Evolutionary conservation across 768 basidiomycete species (phyloP).

Genomic region (Amylocystis lapponica): DNA sequence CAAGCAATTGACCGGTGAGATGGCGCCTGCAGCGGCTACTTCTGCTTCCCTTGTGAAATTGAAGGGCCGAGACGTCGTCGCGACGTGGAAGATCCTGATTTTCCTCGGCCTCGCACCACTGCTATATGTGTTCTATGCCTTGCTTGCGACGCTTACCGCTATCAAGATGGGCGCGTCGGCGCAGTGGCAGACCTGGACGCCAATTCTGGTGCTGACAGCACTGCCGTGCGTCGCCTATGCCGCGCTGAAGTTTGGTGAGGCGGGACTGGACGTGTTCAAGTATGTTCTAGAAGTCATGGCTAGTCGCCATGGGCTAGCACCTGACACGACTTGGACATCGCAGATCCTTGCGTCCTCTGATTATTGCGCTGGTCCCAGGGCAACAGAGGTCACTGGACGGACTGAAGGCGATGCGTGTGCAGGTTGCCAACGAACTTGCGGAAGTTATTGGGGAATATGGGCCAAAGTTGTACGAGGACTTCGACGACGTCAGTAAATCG

Average conservation of each 20-base stretch:
- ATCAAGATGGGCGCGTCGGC: conserved; percentile 59
- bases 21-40: conserved; percentile 66
- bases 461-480: conserved; percentile 81
- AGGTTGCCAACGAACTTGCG: conserved; percentile 79
- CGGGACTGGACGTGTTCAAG: conserved; percentile 96
- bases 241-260: conserved; percentile 95
- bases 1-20: too few species aligned
- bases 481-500: conserved; percentile 64
- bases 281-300: conserved; percentile 32
- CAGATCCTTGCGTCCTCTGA: conserved; percentile 85
- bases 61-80: conserved; percentile 92
- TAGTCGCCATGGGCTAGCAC: not conserved
- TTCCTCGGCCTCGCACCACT: conserved; percentile 87
- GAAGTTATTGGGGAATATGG: conserved; percentile 84
- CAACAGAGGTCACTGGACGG: conserved; percentile 77
- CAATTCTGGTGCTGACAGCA: conserved; percentile 63
- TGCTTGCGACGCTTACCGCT: conserved; percentile 71
- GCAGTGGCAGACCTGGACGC: conserved; percentile 65
- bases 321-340: too few species aligned
- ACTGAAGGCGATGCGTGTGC: conserved; percentile 65
- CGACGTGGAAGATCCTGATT: conserved; percentile 96
- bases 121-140: conserved; percentile 78
- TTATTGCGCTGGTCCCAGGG: conserved; percentile 84
- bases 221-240: conserved; percentile 89
- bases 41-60: conserved; percentile 94